Conservation (phyloP, 1,139 yeast genomes). For the Blastobotrys serpentis region DNA sequence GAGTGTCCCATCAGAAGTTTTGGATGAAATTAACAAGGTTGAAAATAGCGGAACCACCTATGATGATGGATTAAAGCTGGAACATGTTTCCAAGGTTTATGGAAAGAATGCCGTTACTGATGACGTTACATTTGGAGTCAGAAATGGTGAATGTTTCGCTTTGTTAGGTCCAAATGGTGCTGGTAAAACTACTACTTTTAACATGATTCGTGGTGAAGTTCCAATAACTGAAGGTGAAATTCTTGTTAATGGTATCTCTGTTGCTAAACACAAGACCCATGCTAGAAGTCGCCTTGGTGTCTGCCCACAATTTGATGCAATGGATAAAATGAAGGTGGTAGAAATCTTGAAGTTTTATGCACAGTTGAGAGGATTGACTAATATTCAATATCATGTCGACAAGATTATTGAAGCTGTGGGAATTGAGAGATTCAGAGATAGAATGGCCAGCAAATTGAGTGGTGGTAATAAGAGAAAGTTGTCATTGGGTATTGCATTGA, state of each 20-base stretch:
- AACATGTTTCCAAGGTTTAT: conserved; percentile 34
- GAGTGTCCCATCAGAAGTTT: conserved; percentile 18
- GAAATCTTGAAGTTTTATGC: conserved; percentile 39
- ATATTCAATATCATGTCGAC: conserved; percentile 90
- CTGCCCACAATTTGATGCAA: conserved; percentile 43
- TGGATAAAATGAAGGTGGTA: conserved; percentile 39
- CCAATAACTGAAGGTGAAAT: conserved; percentile 35
- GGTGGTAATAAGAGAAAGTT: conserved; percentile 99
- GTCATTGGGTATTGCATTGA: conserved; percentile 94
- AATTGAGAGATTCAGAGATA: conserved; percentile 33
- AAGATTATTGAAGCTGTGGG: conserved; percentile 44
- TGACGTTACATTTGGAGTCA: conserved; percentile 39
- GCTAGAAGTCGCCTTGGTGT: conserved; percentile 40
- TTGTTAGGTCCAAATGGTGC: conserved; percentile 95
- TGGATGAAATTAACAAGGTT: conserved; percentile 23
- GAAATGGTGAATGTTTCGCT: conserved; percentile 39
- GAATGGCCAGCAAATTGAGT: conserved; percentile 53
- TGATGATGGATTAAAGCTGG: conserved; percentile 33
- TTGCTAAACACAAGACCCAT: conserved; percentile 30
- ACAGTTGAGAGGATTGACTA: conserved; percentile 47
- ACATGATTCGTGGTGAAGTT: conserved; percentile 58
- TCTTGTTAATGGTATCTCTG: conserved; percentile 35
- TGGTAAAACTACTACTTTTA: conserved; percentile 86
- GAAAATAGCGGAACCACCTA: conserved; percentile 21
- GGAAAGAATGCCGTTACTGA: conserved; percentile 35